Conservation (phyloP, 352 stramenopile species). For the Globisporangium nodosum region DNA sequence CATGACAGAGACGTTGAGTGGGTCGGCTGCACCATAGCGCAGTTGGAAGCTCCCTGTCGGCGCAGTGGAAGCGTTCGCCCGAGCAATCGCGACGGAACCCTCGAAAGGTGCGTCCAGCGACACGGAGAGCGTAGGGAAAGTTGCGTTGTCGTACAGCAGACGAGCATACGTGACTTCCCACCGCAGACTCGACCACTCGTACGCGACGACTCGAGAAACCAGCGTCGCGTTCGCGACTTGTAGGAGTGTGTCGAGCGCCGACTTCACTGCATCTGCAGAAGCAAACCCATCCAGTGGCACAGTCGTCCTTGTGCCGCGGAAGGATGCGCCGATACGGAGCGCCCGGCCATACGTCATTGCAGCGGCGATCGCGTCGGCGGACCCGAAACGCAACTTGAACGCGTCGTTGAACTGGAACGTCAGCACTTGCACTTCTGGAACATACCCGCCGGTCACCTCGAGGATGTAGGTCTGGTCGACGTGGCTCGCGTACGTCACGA, state of each 20-base stretch:
- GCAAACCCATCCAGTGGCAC: slow-evolving; percentile 47
- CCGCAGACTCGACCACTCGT: slow-evolving; percentile 24
- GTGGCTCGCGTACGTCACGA: slow-evolving; percentile 51
- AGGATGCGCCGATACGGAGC: slow-evolving; percentile 29
- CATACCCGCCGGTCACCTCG: slow-evolving; percentile 39
- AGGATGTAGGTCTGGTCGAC: slow-evolving; percentile 49
- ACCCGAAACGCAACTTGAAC: slow-evolving; percentile 45
- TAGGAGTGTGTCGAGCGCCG: slow-evolving; percentile 36
- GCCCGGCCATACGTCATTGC: slow-evolving; percentile 35
- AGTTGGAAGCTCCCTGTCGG: slow-evolving; percentile 35
- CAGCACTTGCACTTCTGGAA: slow-evolving; percentile 33
- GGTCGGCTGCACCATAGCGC: slow-evolving; percentile 30
- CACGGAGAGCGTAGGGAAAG: slow-evolving; percentile 35
- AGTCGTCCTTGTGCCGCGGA: slow-evolving; percentile 9
- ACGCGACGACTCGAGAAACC: slow-evolving; percentile 27
- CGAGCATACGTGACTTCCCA: slow-evolving; percentile 57
- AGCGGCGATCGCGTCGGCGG: slow-evolving; percentile 19
- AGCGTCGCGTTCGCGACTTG: slow-evolving; percentile 19
- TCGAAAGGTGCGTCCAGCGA: slow-evolving; percentile 30
- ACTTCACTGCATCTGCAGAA: slow-evolving; percentile 27
- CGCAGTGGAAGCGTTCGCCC: slow-evolving; percentile 7
- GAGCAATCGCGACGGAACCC: slow-evolving; percentile 23
- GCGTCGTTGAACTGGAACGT: slow-evolving; percentile 41
- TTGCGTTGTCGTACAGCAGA: slow-evolving; percentile 22
- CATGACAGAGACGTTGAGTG: slow-evolving; percentile 17